Evolutionary conservation across 2,329 filamentous ascomycete genomes (phyloP), one percentile per base, ranked within the genome.

Genomic region (Arthrobotrys conoides): DNA sequence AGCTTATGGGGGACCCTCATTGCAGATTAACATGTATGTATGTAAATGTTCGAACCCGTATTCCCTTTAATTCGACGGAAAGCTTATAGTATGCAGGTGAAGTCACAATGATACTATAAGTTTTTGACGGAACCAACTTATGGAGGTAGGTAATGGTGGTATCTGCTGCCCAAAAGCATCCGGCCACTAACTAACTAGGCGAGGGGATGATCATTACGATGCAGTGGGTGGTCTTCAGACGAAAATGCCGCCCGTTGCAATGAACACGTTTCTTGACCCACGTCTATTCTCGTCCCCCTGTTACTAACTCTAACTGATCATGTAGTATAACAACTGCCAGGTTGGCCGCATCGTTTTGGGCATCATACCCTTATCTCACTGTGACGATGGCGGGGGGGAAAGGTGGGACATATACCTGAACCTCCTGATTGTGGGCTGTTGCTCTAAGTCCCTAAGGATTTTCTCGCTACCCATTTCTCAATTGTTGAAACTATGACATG

Each of bases 101-200:
- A 78, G 68, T 78, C 75, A 78, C 63, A 57, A 78, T 78, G 75
- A 78, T 72, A 68, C 63, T 61, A 61, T 61, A 61, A 22, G 63
- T 44, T n/a, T n/a, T n/a, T 44, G 14, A 59, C 22, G 41, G 16
- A 70, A 41, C n/a, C 44, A 64, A n/a, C 53, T n/a, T 64, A 51
- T 66, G 63, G 44, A 24, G 63, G 63, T 33, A 66, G 27, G 3
- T 30, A 30, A 3, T 30, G 27, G 36, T 49, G 16, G n/a, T 53
- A 38, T 67, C 27, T n/a, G n/a, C 27, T 30, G n/a, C 20, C 36
- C 36, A 44, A 61, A 33, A 30, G 20, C 36, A 24, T 44, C 22
- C 20, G 6, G 27, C 27, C 27, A 30, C 3, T 30, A 30, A n/a
- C n/a, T n/a, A n/a, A 24, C 16, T 41, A 27, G 57, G 57, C 57